Base-by-base conservation (phyloP, 2,329 filamentous ascomycete species). In the Penicillium sp. region DNA sequence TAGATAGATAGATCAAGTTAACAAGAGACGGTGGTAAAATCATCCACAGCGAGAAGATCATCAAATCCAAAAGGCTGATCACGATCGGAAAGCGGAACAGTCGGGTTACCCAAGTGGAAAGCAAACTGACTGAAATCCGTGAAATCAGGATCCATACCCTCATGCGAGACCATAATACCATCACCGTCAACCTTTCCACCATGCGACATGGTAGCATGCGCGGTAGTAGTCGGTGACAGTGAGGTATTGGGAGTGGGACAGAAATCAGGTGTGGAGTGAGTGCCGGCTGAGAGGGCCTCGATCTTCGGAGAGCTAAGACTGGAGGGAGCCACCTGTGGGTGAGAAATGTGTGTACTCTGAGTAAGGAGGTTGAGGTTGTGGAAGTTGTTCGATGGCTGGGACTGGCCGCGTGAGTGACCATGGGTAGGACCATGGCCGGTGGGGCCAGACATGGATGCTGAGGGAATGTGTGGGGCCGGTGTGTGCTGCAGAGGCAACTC, bases 71-170 rank as follows among this genome's bases (percentile, higher is more conserved):
- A 66, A 2, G 62, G 48, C 19, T 54, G 52, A 0, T 71, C 70
- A 16, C 64, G 60, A 16, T 65, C 68, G 34, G 51, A 49, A 23
- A 39, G 40, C n/a, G 65, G 61, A 27, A 68, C 52, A 10, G 59
- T 61, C 10, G 63, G 60, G 36, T 61, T 66, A 23, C 62, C 70
- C 52, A 74, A 41, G 11, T 65, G 65, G 43, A 68, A 53, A 4
- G 71, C 71, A 56, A 72, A 74, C 39, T 68, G 69, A 48, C 64
- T 71, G 60, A 72, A 72, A 53, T 72, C 70, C 31, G 70, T 64
- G 23, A 62, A 70, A 41, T 73, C 70, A 5, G 68, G 64, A 40
- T 72, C 70, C 49, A 70, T 46, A 13, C 62, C 60, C 8, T 68
- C 67, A 29, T 68, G 61, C 5, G 69, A 67, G 23, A 72, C 65